Base-by-base conservation (phyloP, 73 alveolate genomes). In the Paramecium caudatum region DNA sequence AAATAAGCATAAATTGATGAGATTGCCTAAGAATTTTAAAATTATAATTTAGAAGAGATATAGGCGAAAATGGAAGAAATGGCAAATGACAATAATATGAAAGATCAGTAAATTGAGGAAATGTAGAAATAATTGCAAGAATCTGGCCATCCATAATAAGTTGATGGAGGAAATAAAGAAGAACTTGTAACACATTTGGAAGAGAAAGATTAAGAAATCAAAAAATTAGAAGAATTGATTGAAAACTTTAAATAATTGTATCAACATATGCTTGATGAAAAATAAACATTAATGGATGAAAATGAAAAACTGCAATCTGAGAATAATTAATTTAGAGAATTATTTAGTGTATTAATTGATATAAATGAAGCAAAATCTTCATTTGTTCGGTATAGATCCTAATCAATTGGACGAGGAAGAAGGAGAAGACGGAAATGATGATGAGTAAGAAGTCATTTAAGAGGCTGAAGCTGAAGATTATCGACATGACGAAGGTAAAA, bases 21-120 rank as follows among this genome's bases (percentile, higher is more conserved):
- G 15, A 41, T 74, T 15, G 65, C 88, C 1, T 19, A 74, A 41
- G 69, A 41, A 45, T 74, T 74, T 27, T 74, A 16, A 41, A 43
- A 36, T 5, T 74, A 74, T 74, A 41, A 41, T 74, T 41, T 74
- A 13, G 70, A 41, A 21, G 88, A 74, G 27, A 43, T 74, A 16
- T 21, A 74, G 19, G 88, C 70, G 1, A 74, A 41, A 74, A 41
- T 74, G 88, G 88, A 74, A 45, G 88, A 74, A 74, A 39, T 74
- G 65, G 46, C 17, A 2, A 74, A 74, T 74, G 88, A 74, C 1
- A 74, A 41, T 23, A 74, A 74, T 45, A 13, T 36, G 88, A 74
- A 41, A 41, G 69, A 74, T 45, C 19, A 41, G 43, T 16, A 16
- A 1, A 74, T 74, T 39, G 25, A 3, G 32, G 69, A 74, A 39